phyloP scores from a whole-genome alignment of 1,139 yeast genomes.

The Nakaseomyces delphensis region DNA sequence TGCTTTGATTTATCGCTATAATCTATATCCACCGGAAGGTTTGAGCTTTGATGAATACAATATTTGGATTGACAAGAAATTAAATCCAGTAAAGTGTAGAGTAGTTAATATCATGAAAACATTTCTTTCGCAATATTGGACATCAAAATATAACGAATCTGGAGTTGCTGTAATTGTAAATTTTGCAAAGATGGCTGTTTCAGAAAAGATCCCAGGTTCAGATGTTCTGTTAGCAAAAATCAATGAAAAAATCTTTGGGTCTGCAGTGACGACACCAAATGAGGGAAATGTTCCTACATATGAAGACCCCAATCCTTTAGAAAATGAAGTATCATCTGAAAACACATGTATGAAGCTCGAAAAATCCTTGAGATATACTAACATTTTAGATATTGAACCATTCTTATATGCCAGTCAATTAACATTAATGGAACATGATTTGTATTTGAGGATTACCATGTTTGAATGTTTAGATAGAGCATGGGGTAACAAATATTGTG shows the following conservation, averaged over 20 bases:
- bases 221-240: constrained; percentile 29
- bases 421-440: constrained; percentile 61
- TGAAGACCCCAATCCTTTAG: neutral
- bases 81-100: constrained; percentile 51
- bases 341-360: constrained; percentile 5
- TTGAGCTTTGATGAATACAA: constrained; percentile 75
- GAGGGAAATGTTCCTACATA: neutral
- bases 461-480: constrained; percentile 71
- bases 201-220: constrained; percentile 40
- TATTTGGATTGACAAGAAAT: constrained; percentile 62
- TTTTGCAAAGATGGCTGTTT: constrained; percentile 46
- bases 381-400: constrained; percentile 58
- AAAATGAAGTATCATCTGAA: constrained; percentile 3
- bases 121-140: constrained; percentile 73
- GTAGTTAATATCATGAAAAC: constrained; percentile 65
- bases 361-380: constrained; percentile 12
- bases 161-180: constrained; percentile 46
- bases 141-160: constrained; percentile 49
- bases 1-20: constrained; percentile 55
- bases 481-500: constrained; percentile 63
- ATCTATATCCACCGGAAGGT: constrained; percentile 80
- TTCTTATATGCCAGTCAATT: constrained; percentile 76
- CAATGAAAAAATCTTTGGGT: constrained; percentile 18
- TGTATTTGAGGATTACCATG: constrained; percentile 58
- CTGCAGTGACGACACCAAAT: constrained; percentile 3